Evolutionary conservation across 257 asterid genomes (phyloP), one percentile per base, ranked within the genome.

Genomic region (Salvia splendens): DNA sequence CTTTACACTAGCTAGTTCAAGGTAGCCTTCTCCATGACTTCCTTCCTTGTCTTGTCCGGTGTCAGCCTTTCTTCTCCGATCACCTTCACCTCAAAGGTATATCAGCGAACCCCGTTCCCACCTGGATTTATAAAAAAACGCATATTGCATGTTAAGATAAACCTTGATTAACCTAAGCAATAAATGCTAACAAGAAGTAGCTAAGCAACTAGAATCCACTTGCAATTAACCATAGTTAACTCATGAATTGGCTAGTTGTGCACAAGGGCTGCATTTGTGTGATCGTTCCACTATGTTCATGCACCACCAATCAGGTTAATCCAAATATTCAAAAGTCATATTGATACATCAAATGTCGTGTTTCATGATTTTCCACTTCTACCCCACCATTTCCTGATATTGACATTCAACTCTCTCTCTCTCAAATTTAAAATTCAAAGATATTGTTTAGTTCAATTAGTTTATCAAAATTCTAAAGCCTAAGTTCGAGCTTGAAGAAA

Each of bases 221-320:
- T 61, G 75, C 65, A 12, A 11, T 8, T 53, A 61, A 60, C 17
- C 40, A 6, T 12, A n/a, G 55, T 38, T 14, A 40, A 8, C 7
- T 35, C 42, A 28, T 28, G 64, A 50, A 61, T 45, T 9, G 77
- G 46, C 66, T 30, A 75, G 64, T 70, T 70, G 78, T 20, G 60
- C 28, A 32, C 45, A 75, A 70, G 62, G 71, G 46, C 53, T 72
- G 78, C 64, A 70, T 59, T 48, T 60, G 54, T 12, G 67, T 32
- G 54, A 12, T 11, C 2, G 5, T 64, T 45, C 43, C 52, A 38
- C 35, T 69, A 75, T 42, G 64, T 73, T 77, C 85, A 83, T 80
- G 82, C 78, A 83, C 75, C 75, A 72, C 75, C 75, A 72, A 72
- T 47, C 64, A 61, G 48, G 42, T 54, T 73, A 33, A 14, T 43